A percentile compares a stretch with the other conserved stretches of the same genome.
Conservation (phyloP, 495 filamentous ascomycete genomes). For the Aspergillus campestris region DNA sequence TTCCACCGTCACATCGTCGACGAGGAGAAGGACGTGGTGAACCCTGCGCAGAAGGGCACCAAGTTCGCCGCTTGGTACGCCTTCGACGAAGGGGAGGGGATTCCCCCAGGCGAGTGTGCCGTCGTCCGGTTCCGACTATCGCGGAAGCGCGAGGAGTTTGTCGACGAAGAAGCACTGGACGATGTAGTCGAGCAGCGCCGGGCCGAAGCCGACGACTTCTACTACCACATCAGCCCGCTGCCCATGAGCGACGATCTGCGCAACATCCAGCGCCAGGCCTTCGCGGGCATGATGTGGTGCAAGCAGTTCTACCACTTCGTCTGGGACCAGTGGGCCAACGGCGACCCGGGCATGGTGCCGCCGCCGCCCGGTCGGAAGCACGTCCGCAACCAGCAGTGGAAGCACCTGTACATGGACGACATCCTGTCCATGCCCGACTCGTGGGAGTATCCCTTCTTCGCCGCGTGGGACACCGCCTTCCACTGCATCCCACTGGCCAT, state of each 20-base stretch:
- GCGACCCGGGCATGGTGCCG: conserved; percentile 62
- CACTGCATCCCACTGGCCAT: conserved; percentile 93
- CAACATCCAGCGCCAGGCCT: conserved; percentile 90
- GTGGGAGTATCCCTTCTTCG: conserved; percentile 98
- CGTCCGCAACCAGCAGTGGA: conserved; percentile 84
- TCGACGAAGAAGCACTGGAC: conserved; percentile 90
- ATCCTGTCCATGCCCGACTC: conserved; percentile 96
- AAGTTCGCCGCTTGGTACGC: conserved; percentile 88
- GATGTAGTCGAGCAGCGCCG: conserved; percentile 79
- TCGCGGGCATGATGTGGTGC: conserved; percentile 95
- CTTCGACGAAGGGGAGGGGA: conserved; percentile 81
- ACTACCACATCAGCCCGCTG: conserved; percentile 82
- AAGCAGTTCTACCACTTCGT: conserved; percentile 96
- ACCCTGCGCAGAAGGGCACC: conserved; percentile 71
- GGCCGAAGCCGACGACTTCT: conserved; percentile 92
- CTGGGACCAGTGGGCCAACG: conserved; percentile 96
- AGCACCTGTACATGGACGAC: conserved; percentile 87
- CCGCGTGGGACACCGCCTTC: conserved; percentile 95
- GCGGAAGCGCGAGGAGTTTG: conserved; percentile 57
- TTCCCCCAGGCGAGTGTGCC: conserved; percentile 83
- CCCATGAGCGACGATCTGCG: conserved; percentile 92
- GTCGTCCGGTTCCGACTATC: conserved; percentile 90
- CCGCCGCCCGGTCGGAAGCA: conserved; percentile 73
- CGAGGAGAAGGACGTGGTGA: conserved; percentile 68
- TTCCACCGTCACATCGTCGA: conserved; percentile 86